Evolutionary conservation across 306 rosid species (phyloP).

Genomic region (Quercus gilva): DNA sequence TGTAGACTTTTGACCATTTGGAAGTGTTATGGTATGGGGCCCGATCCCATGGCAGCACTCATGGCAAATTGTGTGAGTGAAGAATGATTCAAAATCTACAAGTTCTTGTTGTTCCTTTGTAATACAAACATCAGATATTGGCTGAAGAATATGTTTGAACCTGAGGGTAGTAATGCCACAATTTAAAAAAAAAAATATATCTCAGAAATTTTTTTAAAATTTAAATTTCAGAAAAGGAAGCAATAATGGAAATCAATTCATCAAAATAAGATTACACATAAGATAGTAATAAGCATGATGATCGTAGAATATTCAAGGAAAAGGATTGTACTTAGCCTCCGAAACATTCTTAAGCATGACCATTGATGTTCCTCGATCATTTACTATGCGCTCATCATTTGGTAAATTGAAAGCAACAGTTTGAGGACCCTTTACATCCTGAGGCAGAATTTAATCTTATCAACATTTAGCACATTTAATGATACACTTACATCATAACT

Average conservation of each 20-base stretch:
- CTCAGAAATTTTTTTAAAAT: no score
- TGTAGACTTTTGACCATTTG: constrained; percentile 80
- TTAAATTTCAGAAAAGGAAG: constrained; percentile 1
- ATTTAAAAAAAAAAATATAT: neutral
- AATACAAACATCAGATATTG: constrained; percentile 76
- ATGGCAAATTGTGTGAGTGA: constrained; percentile 92
- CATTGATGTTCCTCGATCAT: constrained; percentile 90
- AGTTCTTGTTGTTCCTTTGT: constrained; percentile 64
- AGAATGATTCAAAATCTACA: constrained; percentile 92
- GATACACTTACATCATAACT: neutral
- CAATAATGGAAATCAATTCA: constrained; percentile 17
- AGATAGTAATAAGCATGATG: neutral
- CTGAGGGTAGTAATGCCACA: constrained; percentile 43
- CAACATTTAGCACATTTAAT: constrained; percentile 14
- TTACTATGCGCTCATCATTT: constrained; percentile 86
- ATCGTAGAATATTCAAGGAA: constrained; percentile 17
- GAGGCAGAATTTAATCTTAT: constrained; percentile 25
- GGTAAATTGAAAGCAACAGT: constrained; percentile 96
- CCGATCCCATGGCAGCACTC: constrained; percentile 99
- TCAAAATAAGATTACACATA: neutral
- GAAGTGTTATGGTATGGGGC: constrained; percentile 89
- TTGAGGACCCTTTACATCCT: constrained; percentile 98
- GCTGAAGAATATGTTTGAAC: constrained; percentile 83
- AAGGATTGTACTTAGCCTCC: constrained; percentile 77
- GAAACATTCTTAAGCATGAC: constrained; percentile 97